Evolutionary conservation across 2,329 filamentous ascomycete species (phyloP).

Genomic region (Exophiala alcalophila): DNA sequence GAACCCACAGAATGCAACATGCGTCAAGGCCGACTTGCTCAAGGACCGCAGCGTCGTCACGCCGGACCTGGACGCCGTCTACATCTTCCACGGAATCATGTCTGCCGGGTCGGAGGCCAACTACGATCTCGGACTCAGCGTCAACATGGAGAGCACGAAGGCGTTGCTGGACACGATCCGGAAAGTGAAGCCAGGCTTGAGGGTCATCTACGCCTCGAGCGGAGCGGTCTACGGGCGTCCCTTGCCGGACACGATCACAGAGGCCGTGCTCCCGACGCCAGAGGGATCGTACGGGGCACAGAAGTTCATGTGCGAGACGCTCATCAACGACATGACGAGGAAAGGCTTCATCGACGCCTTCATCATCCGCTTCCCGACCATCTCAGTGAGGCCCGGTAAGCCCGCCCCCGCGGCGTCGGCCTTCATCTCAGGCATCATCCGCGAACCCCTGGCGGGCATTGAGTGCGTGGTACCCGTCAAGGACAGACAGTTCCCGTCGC

Average conservation of each 20-base stretch:
- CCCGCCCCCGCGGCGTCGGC: slow-evolving; percentile 62
- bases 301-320: slow-evolving; percentile 60
- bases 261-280: slow-evolving; percentile 55
- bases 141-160: slow-evolving; percentile 61
- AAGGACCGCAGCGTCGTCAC: slow-evolving; percentile 41
- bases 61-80: slow-evolving; percentile 51
- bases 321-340: slow-evolving; percentile 63
- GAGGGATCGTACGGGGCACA: slow-evolving; percentile 62
- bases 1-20: slow-evolving; percentile 51
- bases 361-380: slow-evolving; percentile 58
- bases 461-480: slow-evolving; percentile 54
- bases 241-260: slow-evolving; percentile 52
- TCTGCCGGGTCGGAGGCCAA: slow-evolving; percentile 61
- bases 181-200: slow-evolving; percentile 50
- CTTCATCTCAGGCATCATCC: slow-evolving; percentile 62
- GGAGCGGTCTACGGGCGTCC: slow-evolving; percentile 63
- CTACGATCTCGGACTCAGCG: slow-evolving; percentile 57
- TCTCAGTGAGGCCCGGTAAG: slow-evolving; percentile 59
- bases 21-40: slow-evolving; percentile 54
- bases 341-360: slow-evolving; percentile 58
- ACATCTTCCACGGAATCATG: slow-evolving; percentile 67
- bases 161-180: slow-evolving; percentile 54
- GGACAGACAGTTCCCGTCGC: slow-evolving; percentile 50
- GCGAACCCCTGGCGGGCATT: slow-evolving; percentile 59
- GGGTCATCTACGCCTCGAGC: slow-evolving; percentile 60